Evolutionary conservation across 1,284 basidiomycete genomes (phyloP).

Genomic region (Amylostereum areolatum): DNA sequence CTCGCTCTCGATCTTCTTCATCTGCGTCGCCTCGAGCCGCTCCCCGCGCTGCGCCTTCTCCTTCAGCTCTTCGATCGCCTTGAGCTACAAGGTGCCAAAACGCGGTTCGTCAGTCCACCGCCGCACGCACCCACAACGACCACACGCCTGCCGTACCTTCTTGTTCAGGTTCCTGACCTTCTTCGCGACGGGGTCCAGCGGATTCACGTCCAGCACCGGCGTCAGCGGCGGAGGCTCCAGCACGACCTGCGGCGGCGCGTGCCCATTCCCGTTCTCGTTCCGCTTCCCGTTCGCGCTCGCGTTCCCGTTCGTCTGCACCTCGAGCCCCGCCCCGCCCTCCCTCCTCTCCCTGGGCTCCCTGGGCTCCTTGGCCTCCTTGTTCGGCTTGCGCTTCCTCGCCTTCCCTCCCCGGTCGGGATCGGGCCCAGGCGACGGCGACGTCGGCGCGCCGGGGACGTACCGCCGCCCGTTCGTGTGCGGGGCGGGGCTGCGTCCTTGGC

Average conservation of each 20-base stretch:
- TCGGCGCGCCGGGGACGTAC: slow-evolving; percentile 67
- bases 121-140: neutral
- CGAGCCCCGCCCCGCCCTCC: no score
- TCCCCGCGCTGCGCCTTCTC: slow-evolving; percentile 85
- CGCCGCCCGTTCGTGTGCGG: no score
- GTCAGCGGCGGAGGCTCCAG: slow-evolving; percentile 26
- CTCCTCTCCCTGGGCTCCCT: slow-evolving; percentile 25
- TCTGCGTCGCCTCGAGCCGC: slow-evolving; percentile 85
- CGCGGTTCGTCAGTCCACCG: slow-evolving; percentile 8
- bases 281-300: slow-evolving; percentile 21
- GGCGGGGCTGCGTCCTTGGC: slow-evolving; percentile 24
- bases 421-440: slow-evolving; percentile 40
- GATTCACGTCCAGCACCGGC: slow-evolving; percentile 53
- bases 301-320: slow-evolving; percentile 24
- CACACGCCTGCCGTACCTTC: slow-evolving; percentile 56
- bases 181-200: slow-evolving; percentile 77
- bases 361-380: slow-evolving; percentile 48
- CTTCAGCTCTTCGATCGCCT: slow-evolving; percentile 94
- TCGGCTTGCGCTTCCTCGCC: slow-evolving; percentile 48
- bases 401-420: slow-evolving; percentile 46
- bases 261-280: slow-evolving; percentile 6
- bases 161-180: slow-evolving; percentile 92
- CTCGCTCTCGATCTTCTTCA: slow-evolving; percentile 93
- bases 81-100: slow-evolving; percentile 66
- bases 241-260: slow-evolving; percentile 4